Evolutionary conservation across 2,329 filamentous ascomycete species (phyloP).

Genomic region (Remersonia thermophila): DNA sequence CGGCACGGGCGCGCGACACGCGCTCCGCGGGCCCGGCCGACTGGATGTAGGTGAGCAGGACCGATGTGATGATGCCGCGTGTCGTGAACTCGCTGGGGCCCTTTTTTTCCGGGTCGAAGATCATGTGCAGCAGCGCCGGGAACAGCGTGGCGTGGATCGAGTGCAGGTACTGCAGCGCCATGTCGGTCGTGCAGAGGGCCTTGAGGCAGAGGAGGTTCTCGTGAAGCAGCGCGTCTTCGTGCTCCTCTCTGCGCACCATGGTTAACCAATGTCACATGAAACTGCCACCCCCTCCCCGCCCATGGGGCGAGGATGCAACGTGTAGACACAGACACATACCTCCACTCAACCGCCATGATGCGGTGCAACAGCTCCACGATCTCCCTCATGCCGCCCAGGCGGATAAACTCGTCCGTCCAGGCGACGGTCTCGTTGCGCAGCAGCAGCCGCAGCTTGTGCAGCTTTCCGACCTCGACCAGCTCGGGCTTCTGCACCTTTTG

Average conservation of each 20-base stretch:
- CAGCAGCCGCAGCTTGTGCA: conserved; percentile 83
- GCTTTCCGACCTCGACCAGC: conserved; percentile 78
- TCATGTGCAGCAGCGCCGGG: conserved; percentile 71
- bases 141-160: conserved; percentile 72
- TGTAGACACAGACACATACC: conserved; percentile 42
- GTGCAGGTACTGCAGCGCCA: conserved; percentile 70
- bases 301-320: neutral
- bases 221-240: conserved; percentile 85
- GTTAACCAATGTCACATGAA: conserved; percentile 13
- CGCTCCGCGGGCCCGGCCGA: conserved; percentile 49
- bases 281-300: no score
- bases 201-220: conserved; percentile 90
- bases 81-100: conserved; percentile 95
- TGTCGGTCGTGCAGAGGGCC: conserved; percentile 80
- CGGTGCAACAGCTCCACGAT: conserved; percentile 76
- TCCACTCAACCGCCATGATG: conserved; percentile 95
- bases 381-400: conserved; percentile 82
- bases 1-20: conserved; percentile 55
- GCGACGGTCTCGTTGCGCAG: conserved; percentile 89
- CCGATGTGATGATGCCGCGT: conserved; percentile 74
- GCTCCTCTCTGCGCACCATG: conserved; percentile 59
- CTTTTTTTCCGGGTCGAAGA: conserved; percentile 97
- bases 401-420: conserved; percentile 89
- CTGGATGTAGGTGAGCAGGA: conserved; percentile 81
- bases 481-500: conserved; percentile 70